Evolutionary conservation across 148 eudicot genomes (phyloP).

Genomic region (Rhododendron henanense): DNA sequence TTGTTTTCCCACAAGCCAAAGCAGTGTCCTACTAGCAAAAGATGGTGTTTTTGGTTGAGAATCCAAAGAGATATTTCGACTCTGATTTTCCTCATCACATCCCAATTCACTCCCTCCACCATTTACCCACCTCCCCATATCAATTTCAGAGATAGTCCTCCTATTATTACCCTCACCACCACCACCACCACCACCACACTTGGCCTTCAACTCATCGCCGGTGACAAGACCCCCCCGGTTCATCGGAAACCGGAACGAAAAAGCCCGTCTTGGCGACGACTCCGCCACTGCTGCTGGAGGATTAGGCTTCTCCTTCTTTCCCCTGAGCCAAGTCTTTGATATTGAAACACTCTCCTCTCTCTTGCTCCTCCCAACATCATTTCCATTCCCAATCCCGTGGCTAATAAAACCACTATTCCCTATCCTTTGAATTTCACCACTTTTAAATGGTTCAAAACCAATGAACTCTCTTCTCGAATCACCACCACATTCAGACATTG

Average conservation of each 20-base stretch:
- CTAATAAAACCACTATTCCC: constrained; percentile 47
- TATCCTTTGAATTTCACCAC: constrained; percentile 45
- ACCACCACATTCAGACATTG: constrained; percentile 73
- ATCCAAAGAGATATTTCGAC: constrained; percentile 49
- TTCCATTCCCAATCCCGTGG: constrained; percentile 11
- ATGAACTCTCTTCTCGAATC: constrained; percentile 63
- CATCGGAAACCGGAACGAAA: constrained; percentile 45
- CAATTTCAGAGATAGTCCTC: neutral
- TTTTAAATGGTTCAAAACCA: constrained; percentile 45
- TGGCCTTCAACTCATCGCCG: constrained; percentile 9
- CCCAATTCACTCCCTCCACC: constrained; percentile 34
- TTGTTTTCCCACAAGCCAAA: constrained; percentile 80
- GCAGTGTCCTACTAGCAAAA: constrained; percentile 56
- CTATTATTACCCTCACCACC: neutral
- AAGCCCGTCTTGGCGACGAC: constrained; percentile 31
- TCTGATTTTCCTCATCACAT: constrained; percentile 55
- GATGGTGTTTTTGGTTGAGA: constrained; percentile 48
- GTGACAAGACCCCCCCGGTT: constrained; percentile 13
- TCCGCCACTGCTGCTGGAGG: neutral
- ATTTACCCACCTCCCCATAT: constrained; percentile 16
- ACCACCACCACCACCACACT: neutral
- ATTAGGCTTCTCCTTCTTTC: constrained; percentile 28
- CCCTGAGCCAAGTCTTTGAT: constrained; percentile 76
- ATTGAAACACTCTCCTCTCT: constrained; percentile 67
- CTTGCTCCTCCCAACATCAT: constrained; percentile 27